A percentile compares a stretch with the other conserved stretches of the same genome.
phyloP scores from a whole-genome alignment of 768 basidiomycete genomes.

The Naganishia friedmannii region DNA sequence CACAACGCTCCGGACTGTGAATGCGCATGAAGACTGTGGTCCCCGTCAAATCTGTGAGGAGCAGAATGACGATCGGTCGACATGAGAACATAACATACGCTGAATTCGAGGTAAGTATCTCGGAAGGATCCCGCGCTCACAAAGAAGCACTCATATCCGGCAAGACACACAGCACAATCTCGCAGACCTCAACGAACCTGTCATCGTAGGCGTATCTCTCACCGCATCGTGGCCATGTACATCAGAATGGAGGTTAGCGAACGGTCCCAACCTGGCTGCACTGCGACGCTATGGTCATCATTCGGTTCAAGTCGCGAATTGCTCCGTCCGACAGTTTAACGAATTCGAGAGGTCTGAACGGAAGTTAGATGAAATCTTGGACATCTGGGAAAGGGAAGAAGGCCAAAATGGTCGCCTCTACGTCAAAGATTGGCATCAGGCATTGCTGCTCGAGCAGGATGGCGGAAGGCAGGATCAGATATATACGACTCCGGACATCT shows the following conservation, averaged over 20 bases:
- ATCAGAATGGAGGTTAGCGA: background rate
- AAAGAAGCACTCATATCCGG: background rate
- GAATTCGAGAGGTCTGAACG: slow-evolving; percentile 47
- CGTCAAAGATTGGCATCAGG: slow-evolving; percentile 53
- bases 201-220: slow-evolving; percentile 1
- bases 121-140: background rate
- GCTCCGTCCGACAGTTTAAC: slow-evolving; percentile 39
- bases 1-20: no score
- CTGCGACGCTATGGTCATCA: slow-evolving; percentile 38
- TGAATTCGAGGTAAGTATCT: slow-evolving; percentile 6
- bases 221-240: slow-evolving; percentile 10
- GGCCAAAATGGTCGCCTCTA: slow-evolving; percentile 38
- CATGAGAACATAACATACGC: slow-evolving; percentile 12
- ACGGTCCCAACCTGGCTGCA: background rate
- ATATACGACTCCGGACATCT: slow-evolving; percentile 45
- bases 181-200: background rate
- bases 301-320: slow-evolving; percentile 45
- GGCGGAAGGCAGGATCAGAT: slow-evolving; percentile 39
- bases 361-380: slow-evolving; percentile 43
- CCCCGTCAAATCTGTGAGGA: no score
- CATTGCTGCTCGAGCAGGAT: slow-evolving; percentile 39
- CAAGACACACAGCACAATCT: background rate
- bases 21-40: no score
- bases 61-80: background rate
- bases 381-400: slow-evolving; percentile 42